Base-by-base conservation (phyloP, 2,329 filamentous ascomycete species). In the Colletotrichum sp. region DNA sequence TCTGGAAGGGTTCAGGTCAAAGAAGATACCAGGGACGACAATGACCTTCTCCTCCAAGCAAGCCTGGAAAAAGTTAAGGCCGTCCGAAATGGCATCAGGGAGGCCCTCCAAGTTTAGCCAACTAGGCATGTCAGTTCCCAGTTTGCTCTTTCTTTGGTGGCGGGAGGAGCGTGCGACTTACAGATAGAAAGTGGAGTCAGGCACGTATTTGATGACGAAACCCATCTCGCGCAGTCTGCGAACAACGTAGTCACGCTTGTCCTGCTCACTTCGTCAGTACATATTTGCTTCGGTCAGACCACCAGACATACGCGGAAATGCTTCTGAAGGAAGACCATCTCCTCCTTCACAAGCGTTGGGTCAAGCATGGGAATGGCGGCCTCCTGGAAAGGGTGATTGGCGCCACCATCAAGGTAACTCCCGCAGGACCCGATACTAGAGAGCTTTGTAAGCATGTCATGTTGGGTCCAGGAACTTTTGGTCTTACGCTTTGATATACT, bases 1-100 rank as follows among this genome's bases (percentile, higher is more conserved):
- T 83, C 95, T 93, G 43, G 94, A 93, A 6, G 96, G 96, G 86
- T 98, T 98, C 76, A 98, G 85, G 80, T 98, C 96, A 83, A 98
- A 98, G 90, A 98, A 98, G 83, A 98, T 98, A 74, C 96, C 96
- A 0, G 96, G 96, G 6, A 98, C 96, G 21, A 98, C 95, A 80
- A 98, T 98, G 77, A 97, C 95, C 89, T 97, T 97, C 87, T 98
- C 95, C 80, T 94, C 92, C 58, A 98, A 87, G 81, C 97, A 97
- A 34, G 95, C 95, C 82, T 97, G 92, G 91, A 98, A 98, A 90
- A 98, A 98, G 87, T 98, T 98, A 80, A 98, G 87, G 11, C 96
- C 96, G 82, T 98, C 96, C 73, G 94, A 93, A 82, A 98, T 98
- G 75, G 92, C 90, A n/a, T 90, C 89, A 1, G 96, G 94, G 4